Evolutionary conservation across 768 basidiomycete species (phyloP).

Genomic region (Suillus americanus): DNA sequence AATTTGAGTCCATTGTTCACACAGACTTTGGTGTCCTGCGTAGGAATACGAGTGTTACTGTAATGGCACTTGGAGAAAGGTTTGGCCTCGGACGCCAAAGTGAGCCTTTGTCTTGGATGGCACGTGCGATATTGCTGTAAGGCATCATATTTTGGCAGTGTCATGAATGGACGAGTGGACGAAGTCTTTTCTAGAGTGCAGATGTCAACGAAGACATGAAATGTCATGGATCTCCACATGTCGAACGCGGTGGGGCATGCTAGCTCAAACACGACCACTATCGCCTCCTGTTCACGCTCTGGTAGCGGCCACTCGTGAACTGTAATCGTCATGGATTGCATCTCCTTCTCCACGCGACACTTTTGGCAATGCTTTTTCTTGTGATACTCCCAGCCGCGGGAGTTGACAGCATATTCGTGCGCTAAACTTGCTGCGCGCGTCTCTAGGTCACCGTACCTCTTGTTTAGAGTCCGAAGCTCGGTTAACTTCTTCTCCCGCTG

Average conservation of each 20-base stretch:
- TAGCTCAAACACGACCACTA: conserved; percentile 44
- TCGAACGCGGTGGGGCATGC: conserved; percentile 38
- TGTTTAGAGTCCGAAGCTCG: neutral
- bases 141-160: conserved; percentile 15
- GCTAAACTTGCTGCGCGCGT: neutral
- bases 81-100: conserved; percentile 24
- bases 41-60: conserved; percentile 14
- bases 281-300: conserved; percentile 13
- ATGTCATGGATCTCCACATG: conserved; percentile 45
- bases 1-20: conserved; percentile 36
- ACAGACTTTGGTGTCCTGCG: conserved; percentile 18
- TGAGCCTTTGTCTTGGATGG: conserved; percentile 20
- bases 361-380: conserved; percentile 21
- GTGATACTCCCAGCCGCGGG: neutral
- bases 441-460: too few relatives aligned
- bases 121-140: conserved; percentile 15
- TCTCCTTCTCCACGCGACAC: conserved; percentile 26
- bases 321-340: conserved; percentile 26
- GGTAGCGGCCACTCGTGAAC: conserved; percentile 52
- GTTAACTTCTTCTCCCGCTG: conserved; percentile 22
- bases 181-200: conserved; percentile 19
- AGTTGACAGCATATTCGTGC: neutral
- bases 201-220: conserved; percentile 37
- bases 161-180: conserved; percentile 10
- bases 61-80: conserved; percentile 21